These are phyloP conservation scores for Primulina tabacum DNA, from an alignment of 257 asterid genomes.

Conservation along the genomic window DNA sequence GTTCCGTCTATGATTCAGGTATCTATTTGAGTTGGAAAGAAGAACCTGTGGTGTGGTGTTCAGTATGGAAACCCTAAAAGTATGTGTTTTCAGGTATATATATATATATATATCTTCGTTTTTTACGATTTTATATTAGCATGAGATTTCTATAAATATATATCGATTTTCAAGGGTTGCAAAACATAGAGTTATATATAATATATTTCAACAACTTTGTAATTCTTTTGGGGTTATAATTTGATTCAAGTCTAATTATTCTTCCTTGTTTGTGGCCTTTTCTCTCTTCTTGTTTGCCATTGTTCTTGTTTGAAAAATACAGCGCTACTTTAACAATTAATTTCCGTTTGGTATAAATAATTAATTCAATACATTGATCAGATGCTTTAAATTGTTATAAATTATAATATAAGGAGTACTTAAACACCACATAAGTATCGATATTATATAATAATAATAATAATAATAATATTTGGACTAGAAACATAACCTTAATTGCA, in stretches of 20 bases:
- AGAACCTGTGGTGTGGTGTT: conserved; percentile 81
- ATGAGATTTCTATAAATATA: not conserved
- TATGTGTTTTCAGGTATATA: not conserved
- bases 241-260: not conserved
- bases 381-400: no score
- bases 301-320: not conserved
- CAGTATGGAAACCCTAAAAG: conserved; percentile 73
- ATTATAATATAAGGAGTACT: no score
- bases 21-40: conserved; percentile 79
- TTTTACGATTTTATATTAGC: not conserved
- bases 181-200: no score
- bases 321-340: no score
- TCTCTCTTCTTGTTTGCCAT: not conserved
- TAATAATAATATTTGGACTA: no score
- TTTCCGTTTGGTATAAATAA: no score
- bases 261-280: not conserved
- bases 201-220: no score
- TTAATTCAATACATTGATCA: no score
- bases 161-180: not conserved
- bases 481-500: no score
- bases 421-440: no score
- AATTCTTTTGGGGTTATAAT: not conserved
- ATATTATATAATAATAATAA: no score
- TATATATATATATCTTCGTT: no score
- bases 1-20: conserved; percentile 38